These are phyloP conservation scores for Telopea speciosissima DNA, from an alignment of 177 flowering plant genomes.

Conservation along the genomic window DNA sequence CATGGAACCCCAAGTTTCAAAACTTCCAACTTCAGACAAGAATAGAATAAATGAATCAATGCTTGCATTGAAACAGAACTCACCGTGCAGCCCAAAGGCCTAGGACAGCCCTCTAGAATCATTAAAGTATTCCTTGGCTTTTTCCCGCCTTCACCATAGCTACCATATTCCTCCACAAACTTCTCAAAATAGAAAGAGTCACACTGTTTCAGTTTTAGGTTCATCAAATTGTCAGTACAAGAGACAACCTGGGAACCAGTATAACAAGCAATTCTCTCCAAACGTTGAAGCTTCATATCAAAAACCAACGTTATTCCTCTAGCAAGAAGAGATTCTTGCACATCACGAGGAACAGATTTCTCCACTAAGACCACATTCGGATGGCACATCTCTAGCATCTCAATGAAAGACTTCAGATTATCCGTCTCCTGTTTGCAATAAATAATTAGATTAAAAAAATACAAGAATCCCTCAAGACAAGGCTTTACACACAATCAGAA, in stretches of 20 bases:
- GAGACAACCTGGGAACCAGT: slow-evolving; percentile 72
- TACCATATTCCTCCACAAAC: slow-evolving; percentile 63
- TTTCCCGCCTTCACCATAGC: slow-evolving; percentile 59
- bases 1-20: neutral
- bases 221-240: slow-evolving; percentile 37
- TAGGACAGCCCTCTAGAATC: slow-evolving; percentile 89
- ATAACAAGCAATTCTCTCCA: slow-evolving; percentile 77
- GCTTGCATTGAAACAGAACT: slow-evolving; percentile 21
- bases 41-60: slow-evolving; percentile 2
- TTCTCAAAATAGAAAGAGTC: slow-evolving; percentile 67
- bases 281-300: slow-evolving; percentile 93
- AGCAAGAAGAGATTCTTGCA: slow-evolving; percentile 63
- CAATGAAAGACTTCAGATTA: slow-evolving; percentile 41
- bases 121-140: slow-evolving; percentile 66
- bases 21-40: neutral
- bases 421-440: slow-evolving; percentile 46
- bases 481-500: neutral
- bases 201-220: slow-evolving; percentile 67
- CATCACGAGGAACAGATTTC: slow-evolving; percentile 76
- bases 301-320: slow-evolving; percentile 79
- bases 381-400: slow-evolving; percentile 56
- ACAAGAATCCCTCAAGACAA: neutral
- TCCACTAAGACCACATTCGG: slow-evolving; percentile 91
- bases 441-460: slow-evolving; percentile 15
- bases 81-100: slow-evolving; percentile 85